phyloP scores from a whole-genome alignment of 2,329 filamentous ascomycete species.

The Stylonectria norvegica region DNA sequence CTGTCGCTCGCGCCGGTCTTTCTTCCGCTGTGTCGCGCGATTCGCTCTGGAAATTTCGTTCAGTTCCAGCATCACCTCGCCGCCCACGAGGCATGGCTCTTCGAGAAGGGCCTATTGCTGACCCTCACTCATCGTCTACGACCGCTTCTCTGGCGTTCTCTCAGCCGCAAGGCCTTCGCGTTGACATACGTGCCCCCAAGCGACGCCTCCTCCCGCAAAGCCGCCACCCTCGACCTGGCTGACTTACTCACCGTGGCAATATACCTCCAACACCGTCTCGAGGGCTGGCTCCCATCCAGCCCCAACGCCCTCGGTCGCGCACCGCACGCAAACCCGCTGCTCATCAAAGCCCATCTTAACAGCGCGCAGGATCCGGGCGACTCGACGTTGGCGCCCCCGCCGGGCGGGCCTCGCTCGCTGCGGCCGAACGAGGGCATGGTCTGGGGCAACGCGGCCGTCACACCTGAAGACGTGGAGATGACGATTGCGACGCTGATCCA shows the following conservation, averaged over 20 bases:
- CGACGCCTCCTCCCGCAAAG: constrained; percentile 53
- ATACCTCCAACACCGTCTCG: constrained; percentile 62
- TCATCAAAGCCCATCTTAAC: constrained; percentile 52
- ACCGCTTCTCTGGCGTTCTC: constrained; percentile 77
- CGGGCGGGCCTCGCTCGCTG: constrained; percentile 45
- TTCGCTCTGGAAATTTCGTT: constrained; percentile 70
- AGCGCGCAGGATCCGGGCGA: constrained; percentile 35
- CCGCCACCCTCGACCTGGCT: constrained; percentile 71
- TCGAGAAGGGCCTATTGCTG: constrained; percentile 70
- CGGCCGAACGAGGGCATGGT: constrained; percentile 57
- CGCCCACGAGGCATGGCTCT: constrained; percentile 66
- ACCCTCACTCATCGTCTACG: constrained; percentile 74
- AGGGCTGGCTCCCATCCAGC: constrained; percentile 50
- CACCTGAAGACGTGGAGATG: constrained; percentile 68
- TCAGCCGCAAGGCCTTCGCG: constrained; percentile 74
- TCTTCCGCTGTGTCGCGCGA: constrained; percentile 66
- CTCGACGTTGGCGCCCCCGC: constrained; percentile 46
- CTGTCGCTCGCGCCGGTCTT: constrained; percentile 63
- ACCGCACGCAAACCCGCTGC: constrained; percentile 47
- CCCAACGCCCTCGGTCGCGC: constrained; percentile 33
- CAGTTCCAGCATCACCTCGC: constrained; percentile 69
- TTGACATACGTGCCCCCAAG: constrained; percentile 68
- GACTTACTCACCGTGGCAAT: constrained; percentile 63
- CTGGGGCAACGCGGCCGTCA: constrained; percentile 60
- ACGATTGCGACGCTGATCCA: constrained; percentile 73